phyloP scores from a whole-genome alignment of 2,329 filamentous ascomycete species.

The Aureobasidium melanogenum region DNA sequence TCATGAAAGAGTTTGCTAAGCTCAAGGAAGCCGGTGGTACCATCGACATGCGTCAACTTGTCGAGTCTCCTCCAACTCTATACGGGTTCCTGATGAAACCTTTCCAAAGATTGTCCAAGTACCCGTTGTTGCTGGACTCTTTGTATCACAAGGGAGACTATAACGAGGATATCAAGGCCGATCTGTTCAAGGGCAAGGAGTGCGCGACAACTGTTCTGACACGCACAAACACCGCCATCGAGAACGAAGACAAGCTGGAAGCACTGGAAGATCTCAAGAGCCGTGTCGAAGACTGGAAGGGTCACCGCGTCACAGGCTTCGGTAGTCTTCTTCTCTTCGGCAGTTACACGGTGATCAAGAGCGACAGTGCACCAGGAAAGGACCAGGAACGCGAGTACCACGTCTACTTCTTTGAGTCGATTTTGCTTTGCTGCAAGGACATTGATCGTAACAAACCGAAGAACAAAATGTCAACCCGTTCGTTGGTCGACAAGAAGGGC shows the following conservation, averaged over 20 bases:
- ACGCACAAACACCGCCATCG: constrained; percentile 83
- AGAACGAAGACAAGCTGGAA: constrained; percentile 74
- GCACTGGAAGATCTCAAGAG: constrained; percentile 72
- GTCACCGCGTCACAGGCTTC: constrained; percentile 81
- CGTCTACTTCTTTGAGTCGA: constrained; percentile 93
- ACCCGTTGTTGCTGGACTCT: constrained; percentile 82
- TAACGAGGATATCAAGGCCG: constrained; percentile 59
- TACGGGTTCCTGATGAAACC: constrained; percentile 93
- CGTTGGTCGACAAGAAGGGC: constrained; percentile 57
- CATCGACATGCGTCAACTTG: constrained; percentile 56
- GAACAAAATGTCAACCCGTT: constrained; percentile 65
- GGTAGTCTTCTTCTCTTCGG: constrained; percentile 82
- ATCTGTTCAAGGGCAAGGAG: constrained; percentile 68
- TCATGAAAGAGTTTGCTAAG: constrained; percentile 77
- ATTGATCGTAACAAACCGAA: constrained; percentile 74
- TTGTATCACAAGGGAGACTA: constrained; percentile 74
- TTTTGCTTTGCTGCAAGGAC: constrained; percentile 95
- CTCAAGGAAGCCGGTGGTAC: constrained; percentile 62
- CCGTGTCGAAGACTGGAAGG: constrained; percentile 96
- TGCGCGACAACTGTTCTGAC: constrained; percentile 73
- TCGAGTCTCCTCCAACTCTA: constrained; percentile 76
- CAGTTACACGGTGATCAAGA: constrained; percentile 81
- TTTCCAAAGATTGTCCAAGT: constrained; percentile 91
- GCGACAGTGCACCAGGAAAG: constrained; percentile 52
- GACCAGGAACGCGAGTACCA: constrained; percentile 97